Conservation (phyloP, 352 stramenopile genomes). For the Achlya hypogyna region DNA sequence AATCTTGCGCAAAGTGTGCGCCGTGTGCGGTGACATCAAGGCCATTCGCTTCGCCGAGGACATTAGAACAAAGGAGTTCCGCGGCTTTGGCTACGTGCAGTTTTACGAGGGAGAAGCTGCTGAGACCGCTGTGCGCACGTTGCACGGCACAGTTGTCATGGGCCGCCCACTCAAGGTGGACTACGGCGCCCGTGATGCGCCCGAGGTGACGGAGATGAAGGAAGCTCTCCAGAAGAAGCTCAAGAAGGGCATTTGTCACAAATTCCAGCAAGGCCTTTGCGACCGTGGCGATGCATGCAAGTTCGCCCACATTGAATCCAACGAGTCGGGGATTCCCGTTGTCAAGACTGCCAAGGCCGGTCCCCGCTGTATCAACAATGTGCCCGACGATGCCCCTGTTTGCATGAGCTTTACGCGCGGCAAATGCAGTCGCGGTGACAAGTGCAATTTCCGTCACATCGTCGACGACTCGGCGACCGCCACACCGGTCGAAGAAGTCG, state of each 20-base stretch:
- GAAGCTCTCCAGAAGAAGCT: slow-evolving; percentile 65
- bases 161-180: slow-evolving; percentile 75
- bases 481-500: slow-evolving; percentile 21
- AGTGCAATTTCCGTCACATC: slow-evolving; percentile 50
- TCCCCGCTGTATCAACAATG: slow-evolving; percentile 25
- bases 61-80: slow-evolving; percentile 80
- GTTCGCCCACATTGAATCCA: slow-evolving; percentile 61
- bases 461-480: background rate
- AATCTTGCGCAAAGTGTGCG: slow-evolving; percentile 73
- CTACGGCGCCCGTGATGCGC: slow-evolving; percentile 62
- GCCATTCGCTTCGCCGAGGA: slow-evolving; percentile 77
- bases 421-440: slow-evolving; percentile 51
- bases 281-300: slow-evolving; percentile 55
- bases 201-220: slow-evolving; percentile 43
- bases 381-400: slow-evolving; percentile 37
- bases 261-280: slow-evolving; percentile 54
- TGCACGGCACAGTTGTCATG: slow-evolving; percentile 78
- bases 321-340: slow-evolving; percentile 24
- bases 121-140: slow-evolving; percentile 60
- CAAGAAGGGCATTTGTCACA: slow-evolving; percentile 68
- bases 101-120: slow-evolving; percentile 87
- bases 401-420: slow-evolving; percentile 70
- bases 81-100: slow-evolving; percentile 86
- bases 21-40: slow-evolving; percentile 62
- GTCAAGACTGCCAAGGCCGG: slow-evolving; percentile 24